phyloP scores from a whole-genome alignment of 2,329 filamentous ascomycete genomes.

The Trichoderma sp. region DNA sequence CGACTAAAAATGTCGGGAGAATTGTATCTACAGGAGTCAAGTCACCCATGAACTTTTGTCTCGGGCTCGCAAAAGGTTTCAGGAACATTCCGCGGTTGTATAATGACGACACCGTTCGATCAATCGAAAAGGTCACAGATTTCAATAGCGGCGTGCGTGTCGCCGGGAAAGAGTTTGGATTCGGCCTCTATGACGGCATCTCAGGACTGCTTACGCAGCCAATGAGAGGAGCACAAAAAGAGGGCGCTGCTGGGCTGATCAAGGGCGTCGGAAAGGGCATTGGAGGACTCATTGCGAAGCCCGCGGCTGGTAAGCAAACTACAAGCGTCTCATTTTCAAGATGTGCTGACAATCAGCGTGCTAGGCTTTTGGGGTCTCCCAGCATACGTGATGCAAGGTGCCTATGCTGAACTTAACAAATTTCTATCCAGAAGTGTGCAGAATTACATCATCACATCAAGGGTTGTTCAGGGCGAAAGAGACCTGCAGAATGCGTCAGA shows the following conservation, averaged over 20 bases:
- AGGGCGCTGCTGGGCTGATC: slow-evolving; percentile 62
- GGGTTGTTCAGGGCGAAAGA: slow-evolving; percentile 74
- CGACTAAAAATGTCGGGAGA: slow-evolving; percentile 69
- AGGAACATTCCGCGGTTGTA: slow-evolving; percentile 86
- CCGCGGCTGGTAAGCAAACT: slow-evolving; percentile 68
- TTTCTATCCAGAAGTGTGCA: slow-evolving; percentile 70
- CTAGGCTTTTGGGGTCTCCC: slow-evolving; percentile 70
- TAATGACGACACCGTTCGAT: slow-evolving; percentile 79
- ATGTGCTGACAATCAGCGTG: background rate
- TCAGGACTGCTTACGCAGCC: slow-evolving; percentile 82
- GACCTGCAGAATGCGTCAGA: slow-evolving; percentile 60
- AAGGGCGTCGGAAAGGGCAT: slow-evolving; percentile 84
- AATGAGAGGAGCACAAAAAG: slow-evolving; percentile 58
- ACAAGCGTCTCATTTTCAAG: background rate
- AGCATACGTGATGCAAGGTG: slow-evolving; percentile 80
- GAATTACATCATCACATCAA: slow-evolving; percentile 78
- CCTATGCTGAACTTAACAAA: slow-evolving; percentile 77
- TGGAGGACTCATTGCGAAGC: slow-evolving; percentile 79
- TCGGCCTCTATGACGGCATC: slow-evolving; percentile 80
- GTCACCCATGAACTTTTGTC: slow-evolving; percentile 81
- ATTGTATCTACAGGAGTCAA: slow-evolving; percentile 77
- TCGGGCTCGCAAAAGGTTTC: slow-evolving; percentile 83
- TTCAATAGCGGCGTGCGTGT: slow-evolving; percentile 75
- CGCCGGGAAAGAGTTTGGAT: slow-evolving; percentile 76
- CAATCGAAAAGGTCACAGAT: slow-evolving; percentile 77